Base-by-base conservation (phyloP, 352 stramenopile genomes). In the Pythium aquatile region DNA sequence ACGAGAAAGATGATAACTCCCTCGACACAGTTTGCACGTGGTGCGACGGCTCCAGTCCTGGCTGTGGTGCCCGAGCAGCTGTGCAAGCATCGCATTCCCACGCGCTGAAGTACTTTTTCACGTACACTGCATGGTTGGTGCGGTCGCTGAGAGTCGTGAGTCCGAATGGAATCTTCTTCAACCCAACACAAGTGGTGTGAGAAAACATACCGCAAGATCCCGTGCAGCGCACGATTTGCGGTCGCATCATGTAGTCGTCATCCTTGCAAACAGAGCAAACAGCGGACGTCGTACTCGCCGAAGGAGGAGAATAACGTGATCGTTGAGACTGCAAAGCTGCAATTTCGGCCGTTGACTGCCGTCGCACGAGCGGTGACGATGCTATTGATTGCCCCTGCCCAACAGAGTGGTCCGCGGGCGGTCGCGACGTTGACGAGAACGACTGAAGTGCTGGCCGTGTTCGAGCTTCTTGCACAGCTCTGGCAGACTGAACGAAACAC, bases 191-290 rank as follows among this genome's bases (percentile, higher is more conserved):
- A 7, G 70, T 87, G 13, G 85, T 93, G 64, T 94, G 85, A 44
- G 89, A 94, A 40, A 76, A 79, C 11, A 68, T 74, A 17, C 63
- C 63, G 24, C 85, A 94, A 9, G 54, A 37, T 0, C 78, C 82
- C 2, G 58, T 74, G 65, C 85, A 94, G 1, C 52, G 65, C 0
- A 94, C 81, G 48, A 94, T 66, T 61, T 94, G 85, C 5, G 85
- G 73, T 1, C 85, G 79, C 73, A 87, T 89, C 78, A 93, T 87
- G 65, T 90, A 93, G 72, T 94, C 85, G 33, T 94, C 85, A 49
- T 93, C 82, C 13, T 85, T 83, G 71, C 85, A 94, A 1, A 74
- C 67, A 17, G 65, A 48, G 59, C 85, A 94, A 13, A 83, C 26
- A 11, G 55, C 40, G 40, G 5, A 68, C 74, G 20, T 68, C 63